Percentiles rank a stretch among this genome's conserved stretches.
These are phyloP conservation scores for Stereocaulon alpinum DNA, from an alignment of 495 filamentous ascomycete species.

Conservation along the genomic window DNA sequence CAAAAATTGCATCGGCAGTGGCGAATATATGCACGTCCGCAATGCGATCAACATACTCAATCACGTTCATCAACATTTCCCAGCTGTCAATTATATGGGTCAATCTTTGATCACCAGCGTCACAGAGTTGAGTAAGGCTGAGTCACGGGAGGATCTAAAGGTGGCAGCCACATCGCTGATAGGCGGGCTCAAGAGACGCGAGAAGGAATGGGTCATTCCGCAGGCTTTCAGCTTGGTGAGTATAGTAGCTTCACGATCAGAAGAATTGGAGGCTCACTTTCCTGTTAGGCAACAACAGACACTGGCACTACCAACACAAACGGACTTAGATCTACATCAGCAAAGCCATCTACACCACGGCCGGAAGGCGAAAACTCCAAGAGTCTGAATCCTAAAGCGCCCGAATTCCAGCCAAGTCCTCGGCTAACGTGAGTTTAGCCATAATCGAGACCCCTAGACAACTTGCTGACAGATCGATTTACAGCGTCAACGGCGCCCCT, in stretches of 20 bases:
- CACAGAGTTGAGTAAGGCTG: slow-evolving; percentile 52
- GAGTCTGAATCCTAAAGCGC: slow-evolving; percentile 37
- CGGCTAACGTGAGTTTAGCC: slow-evolving; percentile 33
- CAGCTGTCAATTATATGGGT: slow-evolving; percentile 80
- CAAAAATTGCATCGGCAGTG: slow-evolving; percentile 62
- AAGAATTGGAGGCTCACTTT: slow-evolving; percentile 22
- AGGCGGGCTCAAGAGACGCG: slow-evolving; percentile 67
- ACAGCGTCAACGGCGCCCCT: slow-evolving; percentile 28
- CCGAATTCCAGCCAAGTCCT: slow-evolving; percentile 37
- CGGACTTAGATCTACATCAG: slow-evolving; percentile 22
- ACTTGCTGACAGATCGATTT: slow-evolving; percentile 25
- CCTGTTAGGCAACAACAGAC: slow-evolving; percentile 4
- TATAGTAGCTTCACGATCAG: slow-evolving; percentile 17
- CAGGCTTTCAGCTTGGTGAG: slow-evolving; percentile 52
- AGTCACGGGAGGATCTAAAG: slow-evolving; percentile 77
- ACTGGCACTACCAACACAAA: slow-evolving; percentile 10
- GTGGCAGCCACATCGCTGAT: slow-evolving; percentile 77
- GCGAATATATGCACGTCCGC: slow-evolving; percentile 95
- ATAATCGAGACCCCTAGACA: slow-evolving; percentile 23
- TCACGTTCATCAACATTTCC: slow-evolving; percentile 66
- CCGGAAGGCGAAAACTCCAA: slow-evolving; percentile 30
- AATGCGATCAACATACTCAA: slow-evolving; percentile 93
- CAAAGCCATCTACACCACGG: slow-evolving; percentile 32
- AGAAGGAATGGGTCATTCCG: slow-evolving; percentile 75
- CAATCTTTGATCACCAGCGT: slow-evolving; percentile 57